Evolutionary conservation across 2,329 filamentous ascomycete genomes (phyloP).

Genomic region (Periglandula ipomoeae): DNA sequence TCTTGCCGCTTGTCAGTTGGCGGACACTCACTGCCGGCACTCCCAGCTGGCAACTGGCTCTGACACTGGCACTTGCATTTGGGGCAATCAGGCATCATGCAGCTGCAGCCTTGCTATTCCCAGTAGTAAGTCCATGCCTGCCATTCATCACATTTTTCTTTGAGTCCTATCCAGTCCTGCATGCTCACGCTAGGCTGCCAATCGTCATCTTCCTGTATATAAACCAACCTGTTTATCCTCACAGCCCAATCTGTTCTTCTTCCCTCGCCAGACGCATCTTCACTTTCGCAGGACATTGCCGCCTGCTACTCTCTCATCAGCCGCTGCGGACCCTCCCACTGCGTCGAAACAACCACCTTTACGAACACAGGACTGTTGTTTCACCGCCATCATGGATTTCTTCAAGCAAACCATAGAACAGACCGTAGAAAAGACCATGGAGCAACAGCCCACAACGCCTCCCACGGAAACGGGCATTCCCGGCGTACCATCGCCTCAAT

Average conservation of each 20-base stretch:
- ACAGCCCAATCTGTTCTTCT: neutral
- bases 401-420: neutral
- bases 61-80: neutral
- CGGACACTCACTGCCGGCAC: neutral
- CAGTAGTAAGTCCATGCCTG: too few species aligned
- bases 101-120: neutral
- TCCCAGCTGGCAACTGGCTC: neutral
- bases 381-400: conserved; percentile 9
- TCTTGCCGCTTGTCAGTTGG: neutral
- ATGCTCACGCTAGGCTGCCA: neutral
- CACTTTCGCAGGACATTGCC: neutral
- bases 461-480: conserved; percentile 5
- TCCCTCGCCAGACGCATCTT: neutral
- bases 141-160: too few species aligned
- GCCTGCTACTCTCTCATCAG: neutral
- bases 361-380: neutral
- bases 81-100: too few species aligned
- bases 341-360: neutral
- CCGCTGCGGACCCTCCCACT: neutral
- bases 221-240: neutral
- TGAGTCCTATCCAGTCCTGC: conserved; percentile 1
- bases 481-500: conserved; percentile 23
- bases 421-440: neutral
- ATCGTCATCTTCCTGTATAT: neutral
- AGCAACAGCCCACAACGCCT: conserved; percentile 11